Conservation (phyloP, 495 filamentous ascomycete genomes). For the Lophiotrema nucula region DNA sequence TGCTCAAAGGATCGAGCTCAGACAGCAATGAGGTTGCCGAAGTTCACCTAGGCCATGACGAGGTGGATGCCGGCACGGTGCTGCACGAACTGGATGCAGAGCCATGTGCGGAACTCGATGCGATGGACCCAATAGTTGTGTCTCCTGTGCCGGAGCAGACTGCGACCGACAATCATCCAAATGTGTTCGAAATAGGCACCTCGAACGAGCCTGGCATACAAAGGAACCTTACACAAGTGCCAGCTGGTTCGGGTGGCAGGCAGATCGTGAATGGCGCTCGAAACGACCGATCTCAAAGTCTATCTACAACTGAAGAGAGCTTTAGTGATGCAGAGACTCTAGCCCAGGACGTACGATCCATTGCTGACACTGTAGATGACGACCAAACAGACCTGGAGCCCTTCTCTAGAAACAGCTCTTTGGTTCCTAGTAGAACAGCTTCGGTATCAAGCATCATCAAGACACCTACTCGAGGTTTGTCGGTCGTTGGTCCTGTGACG, state of each 20-base stretch:
- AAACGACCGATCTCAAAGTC: neutral
- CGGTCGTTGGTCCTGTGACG: slow-evolving; percentile 26
- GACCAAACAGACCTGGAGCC: slow-evolving; percentile 27
- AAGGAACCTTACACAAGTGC: neutral
- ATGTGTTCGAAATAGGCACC: slow-evolving; percentile 25
- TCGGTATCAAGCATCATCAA: slow-evolving; percentile 30
- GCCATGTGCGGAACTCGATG: slow-evolving; percentile 2
- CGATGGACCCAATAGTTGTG: neutral
- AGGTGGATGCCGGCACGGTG: neutral
- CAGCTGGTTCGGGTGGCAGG: too few relatives aligned
- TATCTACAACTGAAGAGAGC: slow-evolving; percentile 18
- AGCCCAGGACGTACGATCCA: slow-evolving; percentile 7
- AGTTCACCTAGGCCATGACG: slow-evolving; percentile 23
- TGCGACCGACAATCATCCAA: neutral
- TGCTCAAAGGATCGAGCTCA: slow-evolving; percentile 26
- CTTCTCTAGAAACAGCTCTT: slow-evolving; percentile 12
- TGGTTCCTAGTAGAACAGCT: slow-evolving; percentile 14
- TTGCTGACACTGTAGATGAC: slow-evolving; percentile 16
- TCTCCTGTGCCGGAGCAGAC: neutral
- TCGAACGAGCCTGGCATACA: slow-evolving; percentile 22
- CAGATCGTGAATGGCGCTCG: too few relatives aligned
- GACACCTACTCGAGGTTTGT: slow-evolving; percentile 31
- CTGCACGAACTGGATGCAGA: slow-evolving; percentile 23
- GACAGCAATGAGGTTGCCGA: slow-evolving; percentile 31
- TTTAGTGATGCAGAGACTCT: slow-evolving; percentile 32